phyloP scores from a whole-genome alignment of 2,329 filamentous ascomycete genomes.

The Botrytis squamosa region DNA sequence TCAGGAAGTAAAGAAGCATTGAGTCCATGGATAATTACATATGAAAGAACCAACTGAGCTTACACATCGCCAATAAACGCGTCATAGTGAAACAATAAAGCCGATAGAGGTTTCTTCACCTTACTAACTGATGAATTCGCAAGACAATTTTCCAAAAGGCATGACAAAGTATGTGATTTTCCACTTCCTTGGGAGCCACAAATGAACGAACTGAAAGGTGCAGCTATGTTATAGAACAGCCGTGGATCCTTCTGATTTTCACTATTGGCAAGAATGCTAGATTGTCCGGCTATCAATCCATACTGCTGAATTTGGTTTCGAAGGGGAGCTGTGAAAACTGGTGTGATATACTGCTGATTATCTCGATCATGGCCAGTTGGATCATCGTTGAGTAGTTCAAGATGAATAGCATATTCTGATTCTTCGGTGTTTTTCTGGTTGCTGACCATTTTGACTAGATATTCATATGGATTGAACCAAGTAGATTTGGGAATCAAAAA shows the following conservation, averaged over 20 bases:
- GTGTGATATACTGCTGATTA: background rate
- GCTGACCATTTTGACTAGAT: background rate
- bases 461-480: background rate
- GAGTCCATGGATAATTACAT: accelerated
- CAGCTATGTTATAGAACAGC: conserved; percentile 52
- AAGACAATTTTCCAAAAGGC: conserved; percentile 52
- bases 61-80: conserved; percentile 2
- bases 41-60: background rate
- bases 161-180: conserved; percentile 60
- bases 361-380: background rate
- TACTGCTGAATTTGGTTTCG: background rate
- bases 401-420: background rate
- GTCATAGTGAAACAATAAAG: conserved; percentile 57
- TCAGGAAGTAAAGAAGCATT: background rate
- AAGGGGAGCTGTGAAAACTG: background rate
- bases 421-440: background rate
- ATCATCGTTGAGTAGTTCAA: background rate
- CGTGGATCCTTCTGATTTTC: conserved; percentile 29
- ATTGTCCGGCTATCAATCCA: conserved; percentile 9
- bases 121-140: conserved; percentile 42
- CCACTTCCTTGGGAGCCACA: conserved; percentile 63
- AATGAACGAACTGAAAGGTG: conserved; percentile 59
- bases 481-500: background rate
- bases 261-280: background rate
- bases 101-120: conserved; percentile 49